phyloP scores from a whole-genome alignment of 1,284 basidiomycete species.

The Trichosporon ovoides region DNA sequence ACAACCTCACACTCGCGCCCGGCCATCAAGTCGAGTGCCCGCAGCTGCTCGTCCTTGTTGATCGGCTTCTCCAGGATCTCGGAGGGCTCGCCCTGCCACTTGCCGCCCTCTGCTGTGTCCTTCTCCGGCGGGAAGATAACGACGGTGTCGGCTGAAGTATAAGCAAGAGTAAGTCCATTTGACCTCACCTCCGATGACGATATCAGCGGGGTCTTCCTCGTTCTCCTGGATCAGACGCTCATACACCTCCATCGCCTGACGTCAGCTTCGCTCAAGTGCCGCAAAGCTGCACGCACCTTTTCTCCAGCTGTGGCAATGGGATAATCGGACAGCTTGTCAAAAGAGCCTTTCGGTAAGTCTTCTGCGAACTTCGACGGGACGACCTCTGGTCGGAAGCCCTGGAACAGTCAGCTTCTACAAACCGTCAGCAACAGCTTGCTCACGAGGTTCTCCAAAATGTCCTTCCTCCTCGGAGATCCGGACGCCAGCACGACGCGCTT shows the following conservation, averaged over 20 bases:
- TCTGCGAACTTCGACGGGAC: conserved; percentile 85
- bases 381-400: conserved; percentile 83
- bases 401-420: conserved; percentile 7
- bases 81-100: conserved; percentile 32
- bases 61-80: conserved; percentile 73
- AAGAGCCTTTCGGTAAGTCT: conserved; percentile 66
- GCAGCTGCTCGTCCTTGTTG: conserved; percentile 68
- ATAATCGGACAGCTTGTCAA: conserved; percentile 76
- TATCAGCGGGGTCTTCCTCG: conserved; percentile 80
- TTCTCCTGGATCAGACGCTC: conserved; percentile 66
- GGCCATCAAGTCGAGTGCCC: conserved; percentile 59
- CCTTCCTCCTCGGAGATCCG: conserved; percentile 73
- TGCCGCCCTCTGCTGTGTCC: conserved; percentile 50
- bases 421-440: conserved; percentile 34
- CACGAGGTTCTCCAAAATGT: conserved; percentile 75
- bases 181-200: conserved; percentile 77
- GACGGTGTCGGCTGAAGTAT: conserved; percentile 74
- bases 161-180: background rate
- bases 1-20: conserved; percentile 83
- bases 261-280: background rate
- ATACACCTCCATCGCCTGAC: conserved; percentile 79
- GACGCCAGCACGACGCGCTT: conserved; percentile 78
- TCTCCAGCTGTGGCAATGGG: conserved; percentile 86
- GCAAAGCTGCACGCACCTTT: conserved; percentile 54
- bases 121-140: conserved; percentile 73